Conservation (phyloP, 2,329 filamentous ascomycete genomes). For the Orbilia oligospora region DNA sequence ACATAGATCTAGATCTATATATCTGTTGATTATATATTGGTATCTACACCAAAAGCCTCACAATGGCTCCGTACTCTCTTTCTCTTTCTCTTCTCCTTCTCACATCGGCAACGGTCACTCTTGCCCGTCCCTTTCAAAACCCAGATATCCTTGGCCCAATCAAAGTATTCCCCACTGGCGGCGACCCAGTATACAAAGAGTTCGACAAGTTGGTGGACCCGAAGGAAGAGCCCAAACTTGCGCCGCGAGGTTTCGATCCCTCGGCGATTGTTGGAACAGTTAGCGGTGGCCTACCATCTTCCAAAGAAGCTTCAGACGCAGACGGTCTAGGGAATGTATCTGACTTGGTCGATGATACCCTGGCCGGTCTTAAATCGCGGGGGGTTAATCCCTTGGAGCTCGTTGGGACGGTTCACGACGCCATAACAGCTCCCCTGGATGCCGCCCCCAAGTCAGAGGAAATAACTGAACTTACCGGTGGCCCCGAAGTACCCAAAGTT, state of each 20-base stretch:
- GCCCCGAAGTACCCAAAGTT: no score
- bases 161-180: neutral
- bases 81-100: neutral
- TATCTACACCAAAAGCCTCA: neutral
- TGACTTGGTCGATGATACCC: no score
- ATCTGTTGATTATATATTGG: no score
- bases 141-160: neutral
- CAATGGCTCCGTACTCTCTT: neutral
- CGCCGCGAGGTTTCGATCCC: neutral
- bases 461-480: no score
- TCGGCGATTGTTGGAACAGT: no score
- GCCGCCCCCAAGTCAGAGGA: no score
- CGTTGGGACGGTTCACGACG: no score
- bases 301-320: no score
- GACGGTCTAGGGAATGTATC: no score
- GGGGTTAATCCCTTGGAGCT: neutral
- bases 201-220: neutral
- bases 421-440: no score
- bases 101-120: neutral
- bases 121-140: slow-evolving; percentile 1
- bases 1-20: neutral
- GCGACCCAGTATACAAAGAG: neutral
- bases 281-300: no score
- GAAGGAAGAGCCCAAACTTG: neutral
- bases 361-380: no score